Evolutionary conservation across 805 yeast species (phyloP), one percentile per base, ranked within the genome.

Genomic region (Wickerhamomyces canadensis): DNA sequence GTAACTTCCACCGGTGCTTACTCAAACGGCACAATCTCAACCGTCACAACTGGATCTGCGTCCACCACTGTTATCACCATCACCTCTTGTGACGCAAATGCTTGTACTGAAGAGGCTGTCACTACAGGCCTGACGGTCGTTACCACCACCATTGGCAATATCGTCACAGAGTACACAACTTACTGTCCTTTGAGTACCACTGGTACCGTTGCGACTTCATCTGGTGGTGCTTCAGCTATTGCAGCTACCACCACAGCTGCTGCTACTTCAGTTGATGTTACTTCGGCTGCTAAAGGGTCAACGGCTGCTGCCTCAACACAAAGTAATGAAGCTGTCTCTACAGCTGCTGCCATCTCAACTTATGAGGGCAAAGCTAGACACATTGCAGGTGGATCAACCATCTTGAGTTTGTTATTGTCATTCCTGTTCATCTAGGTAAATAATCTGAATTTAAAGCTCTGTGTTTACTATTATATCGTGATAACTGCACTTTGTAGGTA

Each of bases 1-100:
- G 36, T 46, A 37, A 33, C 39, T 14, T 33, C 48, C 21, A 44
- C 40, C 18, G 38, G 33, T 22, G 6, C 40, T 28, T n/a, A n/a
- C n/a, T n/a, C n/a, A n/a, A n/a, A n/a, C n/a, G n/a, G n/a, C 33
- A 6, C 8, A 32, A 12, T 14, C 35, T 32, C 43, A 16, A 19
- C 43, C 14, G 16, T 26, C 13, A 40, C 43, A 16, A 29, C 35
- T 21, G 24, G 42, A 24, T 22, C 31, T 30, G 5, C 26, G 18
- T n/a, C 37, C 7, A n/a, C 64, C 44, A 57, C 63, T 30, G 39
- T 52, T 26, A 47, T 49, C 38, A 54, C 64, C 29, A 45, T 61
- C 43, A 56, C 55, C 27, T 44, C 52, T 15, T 47, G 55, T 36
- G 21, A 31, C 4, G 40, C 35, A 17, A 32, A 45, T 22, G 37